These are phyloP conservation scores for Aspergillus terreus DNA, from an alignment of 2,329 filamentous ascomycete genomes.

Conservation along the genomic window DNA sequence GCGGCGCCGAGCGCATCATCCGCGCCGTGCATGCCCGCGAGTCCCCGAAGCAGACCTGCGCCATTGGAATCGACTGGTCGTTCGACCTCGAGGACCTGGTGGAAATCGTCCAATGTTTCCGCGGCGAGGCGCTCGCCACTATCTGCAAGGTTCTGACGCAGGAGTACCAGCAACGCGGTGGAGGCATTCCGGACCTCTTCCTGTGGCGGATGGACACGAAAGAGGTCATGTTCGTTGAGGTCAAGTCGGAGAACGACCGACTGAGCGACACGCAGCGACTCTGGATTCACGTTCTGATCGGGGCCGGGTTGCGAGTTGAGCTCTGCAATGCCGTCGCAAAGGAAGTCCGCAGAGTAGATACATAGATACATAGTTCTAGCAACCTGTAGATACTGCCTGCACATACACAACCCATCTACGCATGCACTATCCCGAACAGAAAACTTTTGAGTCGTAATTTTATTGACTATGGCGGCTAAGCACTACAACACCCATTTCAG, in stretches of 20 bases:
- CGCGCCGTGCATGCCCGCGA: slow-evolving; percentile 66
- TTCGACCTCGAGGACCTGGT: slow-evolving; percentile 74
- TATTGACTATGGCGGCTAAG: neutral
- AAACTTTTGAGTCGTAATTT: neutral
- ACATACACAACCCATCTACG: neutral
- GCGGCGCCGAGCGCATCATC: slow-evolving; percentile 65
- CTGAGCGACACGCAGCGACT: slow-evolving; percentile 93
- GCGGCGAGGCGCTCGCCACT: slow-evolving; percentile 72
- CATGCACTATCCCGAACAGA: neutral
- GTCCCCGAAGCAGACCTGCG: slow-evolving; percentile 68
- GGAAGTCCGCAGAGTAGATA: slow-evolving; percentile 42
- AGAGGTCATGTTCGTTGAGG: slow-evolving; percentile 73
- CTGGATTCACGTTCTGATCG: slow-evolving; percentile 91
- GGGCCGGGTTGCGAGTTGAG: slow-evolving; percentile 81
- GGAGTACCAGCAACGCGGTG: slow-evolving; percentile 82
- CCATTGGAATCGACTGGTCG: slow-evolving; percentile 90
- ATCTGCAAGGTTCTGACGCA: slow-evolving; percentile 94
- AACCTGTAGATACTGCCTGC: neutral
- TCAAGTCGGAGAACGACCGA: slow-evolving; percentile 84
- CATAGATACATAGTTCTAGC: neutral
- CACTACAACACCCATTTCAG: neutral
- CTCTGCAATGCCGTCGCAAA: slow-evolving; percentile 65
- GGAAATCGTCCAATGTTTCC: slow-evolving; percentile 75
- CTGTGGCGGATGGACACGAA: slow-evolving; percentile 66
- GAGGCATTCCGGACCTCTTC: slow-evolving; percentile 88